phyloP scores from a whole-genome alignment of 2,329 filamentous ascomycete genomes.

The Cercospora berteroae region DNA sequence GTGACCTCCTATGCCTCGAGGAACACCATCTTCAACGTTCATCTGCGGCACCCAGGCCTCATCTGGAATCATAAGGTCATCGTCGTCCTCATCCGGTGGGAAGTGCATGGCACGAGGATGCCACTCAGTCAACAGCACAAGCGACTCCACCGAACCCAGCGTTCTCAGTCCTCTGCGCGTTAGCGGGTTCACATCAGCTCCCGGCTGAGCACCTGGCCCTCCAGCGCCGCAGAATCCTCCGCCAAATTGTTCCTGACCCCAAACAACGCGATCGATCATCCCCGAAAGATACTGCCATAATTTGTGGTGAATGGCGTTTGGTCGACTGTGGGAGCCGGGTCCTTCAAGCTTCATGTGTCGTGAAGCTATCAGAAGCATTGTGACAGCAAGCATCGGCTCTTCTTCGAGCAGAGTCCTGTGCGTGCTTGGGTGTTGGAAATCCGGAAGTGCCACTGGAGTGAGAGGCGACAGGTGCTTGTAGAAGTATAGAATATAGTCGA shows the following conservation, averaged over 20 bases:
- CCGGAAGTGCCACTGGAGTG: conserved; percentile 89
- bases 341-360: conserved; percentile 79
- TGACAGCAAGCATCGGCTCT: conserved; percentile 89
- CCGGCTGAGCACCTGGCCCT: conserved; percentile 51
- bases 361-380: conserved; percentile 85
- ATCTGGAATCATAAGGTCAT: conserved; percentile 64
- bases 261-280: conserved; percentile 93
- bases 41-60: conserved; percentile 63
- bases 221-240: conserved; percentile 79
- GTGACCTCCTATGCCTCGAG: conserved; percentile 70
- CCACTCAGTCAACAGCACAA: conserved; percentile 95
- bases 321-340: conserved; percentile 76
- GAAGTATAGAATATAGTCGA: conserved; percentile 93
- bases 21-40: conserved; percentile 52
- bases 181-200: conserved; percentile 62
- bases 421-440: conserved; percentile 77
- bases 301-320: conserved; percentile 90
- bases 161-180: conserved; percentile 72
- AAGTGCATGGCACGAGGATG: conserved; percentile 93
- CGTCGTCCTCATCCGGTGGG: conserved; percentile 67
- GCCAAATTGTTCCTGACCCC: conserved; percentile 94
- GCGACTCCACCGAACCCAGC: conserved; percentile 87
- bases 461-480: conserved; percentile 87
- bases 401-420: conserved; percentile 80
- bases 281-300: conserved; percentile 91